phyloP scores from a whole-genome alignment of 2,329 filamentous ascomycete species.

The Clathrospora elynae region DNA sequence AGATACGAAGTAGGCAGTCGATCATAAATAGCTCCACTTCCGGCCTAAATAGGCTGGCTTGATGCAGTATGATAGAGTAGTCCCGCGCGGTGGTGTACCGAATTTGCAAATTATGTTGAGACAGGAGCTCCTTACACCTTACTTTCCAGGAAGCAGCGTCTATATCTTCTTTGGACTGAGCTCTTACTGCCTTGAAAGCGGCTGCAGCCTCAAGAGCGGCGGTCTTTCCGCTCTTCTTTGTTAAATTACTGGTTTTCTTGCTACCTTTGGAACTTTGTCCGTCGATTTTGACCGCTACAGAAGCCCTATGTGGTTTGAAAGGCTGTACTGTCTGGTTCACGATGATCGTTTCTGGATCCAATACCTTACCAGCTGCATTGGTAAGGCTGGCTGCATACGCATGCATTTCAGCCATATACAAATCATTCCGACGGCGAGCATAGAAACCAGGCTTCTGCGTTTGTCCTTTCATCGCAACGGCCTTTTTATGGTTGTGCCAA shows the following conservation, averaged over 20 bases:
- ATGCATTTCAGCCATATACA: slow-evolving; percentile 11
- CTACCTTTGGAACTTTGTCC: slow-evolving; percentile 1
- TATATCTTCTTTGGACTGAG: slow-evolving; percentile 8
- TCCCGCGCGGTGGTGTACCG: slow-evolving; percentile 6
- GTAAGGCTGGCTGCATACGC: slow-evolving; percentile 9
- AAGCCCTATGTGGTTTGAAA: slow-evolving; percentile 1
- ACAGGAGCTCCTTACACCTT: slow-evolving; percentile 8
- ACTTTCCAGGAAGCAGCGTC: slow-evolving; percentile 8
- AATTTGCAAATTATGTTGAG: slow-evolving; percentile 5
- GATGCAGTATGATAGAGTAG: slow-evolving; percentile 4
- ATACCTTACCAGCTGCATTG: slow-evolving; percentile 8
- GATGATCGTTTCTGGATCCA: slow-evolving; percentile 7
- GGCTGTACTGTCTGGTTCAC: slow-evolving; percentile 3
- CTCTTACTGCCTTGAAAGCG: slow-evolving; percentile 8
- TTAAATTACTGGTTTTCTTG: slow-evolving; percentile 6
- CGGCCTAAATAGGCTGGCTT: slow-evolving; percentile 3
- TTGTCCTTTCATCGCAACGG: no score
- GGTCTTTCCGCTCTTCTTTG: slow-evolving; percentile 9
- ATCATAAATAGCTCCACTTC: slow-evolving; percentile 8
- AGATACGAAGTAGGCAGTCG: slow-evolving; percentile 7
- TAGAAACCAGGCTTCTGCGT: slow-evolving; percentile 5
- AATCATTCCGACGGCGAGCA: slow-evolving; percentile 5
- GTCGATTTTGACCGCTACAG: slow-evolving; percentile 2
- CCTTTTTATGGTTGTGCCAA: slow-evolving; percentile 1
- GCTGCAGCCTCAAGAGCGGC: slow-evolving; percentile 9